Conservation (phyloP, 148 eudicot species). For the Suaeda aralocaspica region DNA sequence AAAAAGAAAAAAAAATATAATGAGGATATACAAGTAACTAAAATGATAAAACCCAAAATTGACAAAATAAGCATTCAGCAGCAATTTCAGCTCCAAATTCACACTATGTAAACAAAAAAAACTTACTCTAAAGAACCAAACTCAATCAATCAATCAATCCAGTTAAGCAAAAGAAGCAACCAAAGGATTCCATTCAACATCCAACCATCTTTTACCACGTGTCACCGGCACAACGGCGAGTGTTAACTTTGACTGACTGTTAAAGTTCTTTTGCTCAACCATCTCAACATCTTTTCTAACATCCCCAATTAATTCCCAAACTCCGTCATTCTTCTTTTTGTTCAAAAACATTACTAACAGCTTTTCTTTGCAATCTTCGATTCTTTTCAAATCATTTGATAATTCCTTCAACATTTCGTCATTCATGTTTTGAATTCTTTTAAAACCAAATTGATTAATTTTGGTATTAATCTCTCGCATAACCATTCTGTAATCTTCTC, state of each 20-base stretch:
- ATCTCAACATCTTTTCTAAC: constrained; percentile 20
- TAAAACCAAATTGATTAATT: constrained; percentile 28
- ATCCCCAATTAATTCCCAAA: constrained; percentile 48
- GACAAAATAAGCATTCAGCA: background rate
- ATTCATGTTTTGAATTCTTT: constrained; percentile 22
- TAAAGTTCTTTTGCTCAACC: constrained; percentile 24
- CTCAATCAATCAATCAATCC: background rate
- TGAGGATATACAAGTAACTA: background rate
- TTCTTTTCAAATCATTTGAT: constrained; percentile 25
- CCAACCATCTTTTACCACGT: constrained; percentile 30
- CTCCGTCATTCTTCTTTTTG: constrained; percentile 46
- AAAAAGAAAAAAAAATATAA: background rate
- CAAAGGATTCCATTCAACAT: constrained; percentile 33
- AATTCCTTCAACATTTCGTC: constrained; percentile 28
- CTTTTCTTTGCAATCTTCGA: constrained; percentile 41
- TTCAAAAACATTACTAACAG: constrained; percentile 48
- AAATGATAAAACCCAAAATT: background rate
- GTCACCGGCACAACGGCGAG: constrained; percentile 1
- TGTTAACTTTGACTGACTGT: background rate
- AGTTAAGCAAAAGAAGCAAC: background rate
- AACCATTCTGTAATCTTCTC: constrained; percentile 55
- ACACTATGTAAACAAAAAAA: background rate
- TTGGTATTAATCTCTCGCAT: constrained; percentile 31
- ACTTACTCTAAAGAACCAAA: background rate
- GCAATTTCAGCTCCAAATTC: background rate